phyloP scores from a whole-genome alignment of 2,329 filamentous ascomycete species.

The Aquanectria penicillioides region DNA sequence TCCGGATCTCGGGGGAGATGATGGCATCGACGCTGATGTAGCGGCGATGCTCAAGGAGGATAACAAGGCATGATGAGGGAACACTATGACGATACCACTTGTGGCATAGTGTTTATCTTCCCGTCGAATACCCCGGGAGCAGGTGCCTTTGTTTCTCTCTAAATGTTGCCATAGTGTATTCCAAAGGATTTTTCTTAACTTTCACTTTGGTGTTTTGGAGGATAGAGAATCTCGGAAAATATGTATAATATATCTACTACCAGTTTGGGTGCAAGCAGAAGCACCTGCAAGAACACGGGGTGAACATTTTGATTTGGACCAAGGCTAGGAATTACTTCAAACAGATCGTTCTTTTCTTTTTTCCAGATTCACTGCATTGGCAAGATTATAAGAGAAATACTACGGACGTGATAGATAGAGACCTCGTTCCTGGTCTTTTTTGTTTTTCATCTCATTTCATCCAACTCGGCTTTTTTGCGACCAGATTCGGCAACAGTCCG shows the following conservation, averaged over 20 bases:
- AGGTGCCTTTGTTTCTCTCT: too few species aligned
- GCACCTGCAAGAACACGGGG: background rate
- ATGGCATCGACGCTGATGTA: constrained; percentile 67
- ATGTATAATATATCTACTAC: background rate
- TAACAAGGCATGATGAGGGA: constrained; percentile 18
- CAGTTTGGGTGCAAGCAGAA: background rate
- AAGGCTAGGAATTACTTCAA: too few species aligned
- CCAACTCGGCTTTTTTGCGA: background rate
- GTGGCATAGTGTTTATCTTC: too few species aligned
- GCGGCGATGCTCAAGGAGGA: constrained; percentile 59
- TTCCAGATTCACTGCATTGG: too few species aligned
- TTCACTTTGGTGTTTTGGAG: background rate
- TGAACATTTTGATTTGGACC: too few species aligned
- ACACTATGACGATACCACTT: too few species aligned
- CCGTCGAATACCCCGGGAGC: too few species aligned
- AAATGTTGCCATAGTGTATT: too few species aligned
- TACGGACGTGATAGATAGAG: too few species aligned
- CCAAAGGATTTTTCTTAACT: constrained; percentile 11
- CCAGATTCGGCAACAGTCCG: constrained; percentile 26
- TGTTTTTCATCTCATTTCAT: background rate
- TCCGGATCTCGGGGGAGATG: constrained; percentile 63
- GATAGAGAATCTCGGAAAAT: background rate
- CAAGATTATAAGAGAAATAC: too few species aligned
- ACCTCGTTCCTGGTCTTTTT: too few species aligned
- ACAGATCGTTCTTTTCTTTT: too few species aligned